Evolutionary conservation across 1,139 yeast species (phyloP), one percentile per base, ranked within the genome.

Genomic region (Pneumocystis murina): DNA sequence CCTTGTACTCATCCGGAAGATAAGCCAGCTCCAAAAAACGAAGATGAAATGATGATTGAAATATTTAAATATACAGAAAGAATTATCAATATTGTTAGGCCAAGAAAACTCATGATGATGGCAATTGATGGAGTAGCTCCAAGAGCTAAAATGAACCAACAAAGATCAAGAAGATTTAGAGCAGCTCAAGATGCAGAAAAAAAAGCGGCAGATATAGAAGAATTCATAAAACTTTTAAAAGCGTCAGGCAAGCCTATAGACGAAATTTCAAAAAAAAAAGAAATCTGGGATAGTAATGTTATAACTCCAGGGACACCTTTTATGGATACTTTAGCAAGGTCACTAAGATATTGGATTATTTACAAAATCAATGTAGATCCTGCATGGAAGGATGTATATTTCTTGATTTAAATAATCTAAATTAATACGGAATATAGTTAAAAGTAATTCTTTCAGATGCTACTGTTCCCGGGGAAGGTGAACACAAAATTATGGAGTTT

Each of bases 61-160:
- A 84, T 91, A 48, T 91, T 91, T 75, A 85, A 83, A 68, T 91
- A 91, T 72, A 91, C 97, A 0, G 94, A 91, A 70, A 79, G 96
- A 63, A 96, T 91, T 10, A 76, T 91, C 64, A 84, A 84, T 77
- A 88, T 91, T 94, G 96, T 96, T 0, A 80, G 97, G 70, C 99
- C 99, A 0, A 78, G 98, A 65, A 90, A 91, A 72, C 84, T 94
- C 58, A 79, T 94, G 66, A 84, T 75, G 76, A 91, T 94, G 75
- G 98, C 99, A 4, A 90, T 94, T 67, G 99, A 94, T 76, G 99
- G 99, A 69, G 99, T 94, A 62, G 98, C 98, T 0, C 99, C 99
- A 62, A 81, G 99, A 72, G 99, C 99, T 36, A 94, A 94, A 73
- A 94, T 94, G 97, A 94, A 94, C 73, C 99, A 94, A 75, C 99